Evolutionary conservation across 2,329 filamentous ascomycete species (phyloP), one percentile per base, ranked within the genome.

Genomic region (Ceratocystis cubensis): DNA sequence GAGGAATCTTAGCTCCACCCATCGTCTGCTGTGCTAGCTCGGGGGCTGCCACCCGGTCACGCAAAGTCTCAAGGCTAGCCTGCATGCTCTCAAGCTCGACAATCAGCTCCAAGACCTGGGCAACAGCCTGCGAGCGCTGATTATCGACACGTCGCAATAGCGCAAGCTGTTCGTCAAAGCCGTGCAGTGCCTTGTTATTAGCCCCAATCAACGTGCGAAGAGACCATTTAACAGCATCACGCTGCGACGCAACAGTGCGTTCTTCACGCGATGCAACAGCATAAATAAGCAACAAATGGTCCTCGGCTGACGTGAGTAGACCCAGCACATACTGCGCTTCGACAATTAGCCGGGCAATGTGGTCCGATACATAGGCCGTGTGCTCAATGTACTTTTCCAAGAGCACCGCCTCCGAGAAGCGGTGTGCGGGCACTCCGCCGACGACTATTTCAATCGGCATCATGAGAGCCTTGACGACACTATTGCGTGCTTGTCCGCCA

Each of bases 141-240:
- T 73, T 72, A 28, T 83, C 81, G n/a, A 94, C 86, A 68, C 85
- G 80, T 1, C 77, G 74, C 10, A 95, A 79, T 3, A 93, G 79
- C 2, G 75, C 73, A 5, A 92, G 79, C 71, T 91, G 86, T 28
- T 79, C 76, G 65, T 85, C 79, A 68, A 88, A 81, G 69, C 84
- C 84, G 61, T 81, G 80, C 15, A 88, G 77, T 59, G 81, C 81
- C 20, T 78, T 76, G 41, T 79, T 78, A 73, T 92, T 90, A 22
- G 82, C 87, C 59, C 89, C 89, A 15, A 94, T 78, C 68, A 87
- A 82, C 0, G 86, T 88, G 87, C 89, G 91, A 7, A 94, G 78
- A 15, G 82, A 80, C 68, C 83, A 84, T 66, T 92, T 80, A 2
- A 91, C 80, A 68, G 89, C 83, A 66, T 86, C 84, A 53, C 84